Evolutionary conservation across 345 rosid species (phyloP).

Genomic region (Physaria fendleri): DNA sequence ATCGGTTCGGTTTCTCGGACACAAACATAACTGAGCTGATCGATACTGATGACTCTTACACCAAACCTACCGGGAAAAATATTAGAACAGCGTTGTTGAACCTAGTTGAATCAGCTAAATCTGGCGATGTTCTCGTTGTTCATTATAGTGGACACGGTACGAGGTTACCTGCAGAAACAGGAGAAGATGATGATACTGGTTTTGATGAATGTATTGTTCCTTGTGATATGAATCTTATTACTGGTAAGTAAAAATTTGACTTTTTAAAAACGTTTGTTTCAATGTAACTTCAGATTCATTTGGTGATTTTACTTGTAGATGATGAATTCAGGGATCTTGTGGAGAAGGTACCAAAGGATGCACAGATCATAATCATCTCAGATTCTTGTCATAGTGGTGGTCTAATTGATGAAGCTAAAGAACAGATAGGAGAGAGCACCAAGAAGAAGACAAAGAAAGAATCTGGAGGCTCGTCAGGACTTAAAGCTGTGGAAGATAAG

Average conservation of each 20-base stretch:
- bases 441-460: constrained; percentile 35
- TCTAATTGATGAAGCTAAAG: constrained; percentile 84
- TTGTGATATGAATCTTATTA: constrained; percentile 89
- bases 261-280: not conserved
- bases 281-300: not conserved
- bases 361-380: constrained; percentile 64
- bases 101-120: constrained; percentile 54
- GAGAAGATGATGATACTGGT: constrained; percentile 94
- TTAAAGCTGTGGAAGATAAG: constrained; percentile 38
- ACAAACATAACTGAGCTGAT: constrained; percentile 57
- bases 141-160: constrained; percentile 98
- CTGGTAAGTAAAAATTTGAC: constrained; percentile 36
- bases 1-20: constrained; percentile 61
- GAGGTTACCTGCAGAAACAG: constrained; percentile 95
- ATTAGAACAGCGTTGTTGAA: constrained; percentile 46
- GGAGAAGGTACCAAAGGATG: constrained; percentile 58
- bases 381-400: constrained; percentile 99
- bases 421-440: constrained; percentile 93
- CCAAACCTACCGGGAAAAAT: constrained; percentile 77
- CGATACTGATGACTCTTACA: constrained; percentile 57
- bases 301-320: constrained; percentile 39
- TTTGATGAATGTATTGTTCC: constrained; percentile 95
- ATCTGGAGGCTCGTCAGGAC: constrained; percentile 35
- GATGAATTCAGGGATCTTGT: constrained; percentile 88
- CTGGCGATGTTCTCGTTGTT: constrained; percentile 60